Evolutionary conservation across 495 filamentous ascomycete species (phyloP).

Genomic region (Penicillium canescens): DNA sequence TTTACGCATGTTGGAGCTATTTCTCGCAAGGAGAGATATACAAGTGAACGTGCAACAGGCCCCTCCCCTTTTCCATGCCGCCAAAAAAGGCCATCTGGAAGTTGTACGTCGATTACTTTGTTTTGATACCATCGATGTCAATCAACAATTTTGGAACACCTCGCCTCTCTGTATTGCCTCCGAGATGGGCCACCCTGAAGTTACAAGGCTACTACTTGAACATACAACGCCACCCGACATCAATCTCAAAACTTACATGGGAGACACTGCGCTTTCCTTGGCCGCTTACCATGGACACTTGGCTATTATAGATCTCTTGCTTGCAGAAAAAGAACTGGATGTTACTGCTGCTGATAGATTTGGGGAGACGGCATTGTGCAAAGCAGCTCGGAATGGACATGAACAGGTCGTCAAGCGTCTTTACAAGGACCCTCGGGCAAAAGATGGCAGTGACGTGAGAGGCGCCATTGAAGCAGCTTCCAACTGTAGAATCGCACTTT

Average conservation of each 20-base stretch:
- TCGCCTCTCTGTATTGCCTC: constrained; percentile 10
- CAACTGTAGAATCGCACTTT: constrained; percentile 1
- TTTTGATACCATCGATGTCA: constrained; percentile 7
- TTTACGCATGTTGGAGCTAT: constrained; percentile 6
- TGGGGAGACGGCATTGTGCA: constrained; percentile 9
- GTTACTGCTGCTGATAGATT: constrained; percentile 5
- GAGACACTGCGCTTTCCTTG: constrained; percentile 8
- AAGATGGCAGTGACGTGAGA: constrained; percentile 5
- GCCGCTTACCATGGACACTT: constrained; percentile 6
- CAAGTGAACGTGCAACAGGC: constrained; percentile 9
- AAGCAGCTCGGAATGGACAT: constrained; percentile 6
- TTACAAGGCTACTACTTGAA: constrained; percentile 7
- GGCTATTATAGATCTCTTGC: constrained; percentile 6
- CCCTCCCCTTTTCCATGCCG: constrained; percentile 13
- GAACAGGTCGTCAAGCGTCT: constrained; percentile 9
- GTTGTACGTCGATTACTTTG: constrained; percentile 8
- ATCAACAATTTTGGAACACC: neutral
- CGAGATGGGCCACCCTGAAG: neutral
- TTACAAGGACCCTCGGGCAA: constrained; percentile 8
- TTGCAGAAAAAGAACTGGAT: constrained; percentile 2
- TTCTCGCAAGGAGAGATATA: constrained; percentile 9
- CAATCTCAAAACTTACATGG: constrained; percentile 6
- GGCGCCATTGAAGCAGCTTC: constrained; percentile 3
- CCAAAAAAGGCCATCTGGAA: constrained; percentile 2
- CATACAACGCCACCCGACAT: constrained; percentile 4